Base-by-base conservation (phyloP, 495 filamentous ascomycete genomes). In the Lasiosphaeria hispida region DNA sequence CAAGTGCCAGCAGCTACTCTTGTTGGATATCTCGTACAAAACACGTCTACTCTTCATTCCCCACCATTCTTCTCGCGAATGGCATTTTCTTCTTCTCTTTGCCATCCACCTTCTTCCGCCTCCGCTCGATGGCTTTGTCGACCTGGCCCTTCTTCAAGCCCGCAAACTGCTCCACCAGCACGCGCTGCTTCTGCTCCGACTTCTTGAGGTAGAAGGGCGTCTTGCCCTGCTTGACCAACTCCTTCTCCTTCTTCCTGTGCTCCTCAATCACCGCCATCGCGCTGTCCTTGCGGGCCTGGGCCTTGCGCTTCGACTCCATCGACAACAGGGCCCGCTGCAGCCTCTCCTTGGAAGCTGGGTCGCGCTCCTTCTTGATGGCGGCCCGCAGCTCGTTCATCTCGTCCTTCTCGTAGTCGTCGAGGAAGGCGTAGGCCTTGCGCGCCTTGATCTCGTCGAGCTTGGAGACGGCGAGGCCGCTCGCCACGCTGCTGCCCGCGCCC, bases 121-220 rank as follows among this genome's bases (percentile, higher is more conserved):
- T 80, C 66, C 88, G 78, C 80, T 94, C 90, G 59, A 96, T 84
- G 13, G 83, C 85, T 71, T 83, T 87, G 38, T 91, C 86, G 42
- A 90, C 80, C 71, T 97, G 85, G 74, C 85, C 86, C 48, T 85
- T 86, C 75, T 87, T 91, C 83, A 97, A 84, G 53, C 81, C 83
- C 59, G 83, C 77, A 65, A 87, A 97, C 70, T 87, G 85, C 64
- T 96, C 86, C 59, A 89, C 71, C 57, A 96, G 73, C 33, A 91
- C 77, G 69, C 85, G 72, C 75, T 91, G 91, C 84, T 95, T 96
- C 74, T 91, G 80, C 74, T 96, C 92, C 57, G 83, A 85, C 73
- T 87, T 85, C 82, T 97, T 97, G 61, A 97, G 76, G 69, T 87
- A 96, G 68, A 92, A 98, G 6, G 93, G 92, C 78, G 85, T 85